Percentiles rank a stretch among this genome's conserved stretches.
These are phyloP conservation scores for Malassezia sympodialis DNA, from an alignment of 1,284 basidiomycete genomes.

Conservation along the genomic window DNA sequence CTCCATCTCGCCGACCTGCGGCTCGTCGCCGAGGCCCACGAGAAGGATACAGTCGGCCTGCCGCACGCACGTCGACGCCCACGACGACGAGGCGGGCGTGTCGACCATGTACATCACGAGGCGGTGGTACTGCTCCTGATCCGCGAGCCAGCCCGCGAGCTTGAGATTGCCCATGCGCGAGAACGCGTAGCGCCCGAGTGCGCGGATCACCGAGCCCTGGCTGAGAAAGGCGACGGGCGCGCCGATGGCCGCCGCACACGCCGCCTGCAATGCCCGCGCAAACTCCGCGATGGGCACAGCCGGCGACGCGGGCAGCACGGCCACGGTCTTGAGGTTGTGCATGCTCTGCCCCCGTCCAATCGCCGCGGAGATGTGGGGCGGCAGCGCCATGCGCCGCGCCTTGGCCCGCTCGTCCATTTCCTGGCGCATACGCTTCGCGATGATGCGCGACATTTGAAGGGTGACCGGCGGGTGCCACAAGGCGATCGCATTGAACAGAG, in stretches of 20 bases:
- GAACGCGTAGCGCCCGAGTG: constrained; percentile 44
- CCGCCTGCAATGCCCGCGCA: constrained; percentile 34
- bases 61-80: constrained; percentile 44
- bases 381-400: constrained; percentile 13
- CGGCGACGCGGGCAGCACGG: constrained; percentile 59
- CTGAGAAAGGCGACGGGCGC: constrained; percentile 39
- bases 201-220: constrained; percentile 44
- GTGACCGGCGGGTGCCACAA: constrained; percentile 84
- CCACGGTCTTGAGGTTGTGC: constrained; percentile 84
- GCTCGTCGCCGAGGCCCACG: constrained; percentile 73
- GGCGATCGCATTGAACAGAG: constrained; percentile 81
- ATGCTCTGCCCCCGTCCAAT: constrained; percentile 60
- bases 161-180: constrained; percentile 48
- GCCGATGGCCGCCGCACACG: constrained; percentile 40
- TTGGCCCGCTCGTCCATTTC: constrained; percentile 54
- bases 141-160: constrained; percentile 45
- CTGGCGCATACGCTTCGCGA: constrained; percentile 77
- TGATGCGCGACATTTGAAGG: constrained; percentile 85
- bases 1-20: constrained; percentile 78
- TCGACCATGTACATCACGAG: constrained; percentile 46
- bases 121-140: constrained; percentile 42
- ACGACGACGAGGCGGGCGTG: constrained; percentile 42
- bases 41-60: constrained; percentile 92
- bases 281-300: constrained; percentile 45
- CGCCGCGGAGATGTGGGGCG: constrained; percentile 31